phyloP scores from a whole-genome alignment of 192 early-diverging fungal genomes.

The Linnemannia hyalina region DNA sequence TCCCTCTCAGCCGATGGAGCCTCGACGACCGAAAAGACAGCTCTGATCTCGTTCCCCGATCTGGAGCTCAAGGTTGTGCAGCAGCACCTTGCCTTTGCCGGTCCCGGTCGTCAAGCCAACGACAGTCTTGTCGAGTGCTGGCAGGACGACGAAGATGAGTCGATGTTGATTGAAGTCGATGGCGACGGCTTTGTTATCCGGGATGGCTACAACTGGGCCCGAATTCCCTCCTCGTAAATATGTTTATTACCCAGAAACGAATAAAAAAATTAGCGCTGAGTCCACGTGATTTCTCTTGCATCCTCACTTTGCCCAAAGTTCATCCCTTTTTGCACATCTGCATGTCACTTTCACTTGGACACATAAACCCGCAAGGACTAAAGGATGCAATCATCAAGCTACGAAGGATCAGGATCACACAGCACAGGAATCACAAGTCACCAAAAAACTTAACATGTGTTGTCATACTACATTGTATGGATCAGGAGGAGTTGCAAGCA shows the following conservation, averaged over 20 bases:
- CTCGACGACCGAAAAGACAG: slow-evolving; percentile 31
- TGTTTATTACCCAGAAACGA: neutral
- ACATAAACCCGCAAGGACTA: neutral
- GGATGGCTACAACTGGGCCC: slow-evolving; percentile 26
- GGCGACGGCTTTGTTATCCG: slow-evolving; percentile 40
- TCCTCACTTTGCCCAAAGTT: neutral
- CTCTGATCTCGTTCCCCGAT: slow-evolving; percentile 36
- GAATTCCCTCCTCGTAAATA: slow-evolving; percentile 37
- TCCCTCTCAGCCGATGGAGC: slow-evolving; percentile 23
- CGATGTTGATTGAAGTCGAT: slow-evolving; percentile 26
- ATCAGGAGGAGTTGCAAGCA: neutral
- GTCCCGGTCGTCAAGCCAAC: slow-evolving; percentile 25
- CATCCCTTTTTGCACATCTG: neutral
- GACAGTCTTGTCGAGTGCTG: slow-evolving; percentile 40
- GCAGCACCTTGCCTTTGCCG: slow-evolving; percentile 31
- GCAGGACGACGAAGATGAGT: slow-evolving; percentile 42
- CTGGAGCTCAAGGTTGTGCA: slow-evolving; percentile 30
- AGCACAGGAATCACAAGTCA: neutral
- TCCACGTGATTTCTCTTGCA: neutral
- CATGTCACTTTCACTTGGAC: neutral
- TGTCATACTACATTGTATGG: neutral
- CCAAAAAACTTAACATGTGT: neutral
- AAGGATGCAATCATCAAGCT: neutral
- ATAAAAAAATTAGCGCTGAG: neutral
- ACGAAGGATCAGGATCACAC: neutral